Evolutionary conservation across 2,329 filamentous ascomycete genomes (phyloP), one percentile per base, ranked within the genome.

Genomic region (Epichloe hybrida): DNA sequence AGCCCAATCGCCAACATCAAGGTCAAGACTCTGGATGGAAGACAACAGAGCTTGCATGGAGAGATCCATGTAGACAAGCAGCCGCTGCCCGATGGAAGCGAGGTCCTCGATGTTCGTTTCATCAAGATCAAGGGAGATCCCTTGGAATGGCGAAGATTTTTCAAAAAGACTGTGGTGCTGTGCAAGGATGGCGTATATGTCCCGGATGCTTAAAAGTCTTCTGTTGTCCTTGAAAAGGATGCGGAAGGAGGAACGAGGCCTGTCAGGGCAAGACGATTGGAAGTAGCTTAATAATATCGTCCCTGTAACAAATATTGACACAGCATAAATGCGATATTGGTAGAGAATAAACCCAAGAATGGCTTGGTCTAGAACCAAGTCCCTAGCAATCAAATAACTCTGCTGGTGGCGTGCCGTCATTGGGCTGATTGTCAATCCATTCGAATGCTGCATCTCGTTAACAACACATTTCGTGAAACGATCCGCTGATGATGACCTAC

Each of bases 41-140:
- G 88, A 44, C 74, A 80, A 56, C 88, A 91, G 69, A 75, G 74
- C 42, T 63, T 94, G 52, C 83, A 83, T 61, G 88, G 88, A 12
- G 84, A 86, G 61, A 81, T 94, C 44, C 71, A 87, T 12, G 72
- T 93, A 6, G 84, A 91, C 62, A 78, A 72, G 66, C 79, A 79
- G 62, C 64, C 67, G 41, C 74, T 84, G 56, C 77, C 70, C 1
- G 72, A 74, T 50, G 71, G 71, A 9, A 69, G 68, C 57, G 83
- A 86, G 54, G 67, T 91, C 35, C 75, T 90, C 23, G 90, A 96
- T 65, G 86, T 96, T 31, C 78, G 88, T 48, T 97, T 98, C 64
- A 79, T 94, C 57, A 98, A 98, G 70, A 77, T 87, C 50, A 96
- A 95, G 70, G 93, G 93, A 5, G 93, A 98, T 71, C 93, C 93